Conservation (phyloP, 176 grass and related monocot genomes). For the Oropetium thomaeum region DNA sequence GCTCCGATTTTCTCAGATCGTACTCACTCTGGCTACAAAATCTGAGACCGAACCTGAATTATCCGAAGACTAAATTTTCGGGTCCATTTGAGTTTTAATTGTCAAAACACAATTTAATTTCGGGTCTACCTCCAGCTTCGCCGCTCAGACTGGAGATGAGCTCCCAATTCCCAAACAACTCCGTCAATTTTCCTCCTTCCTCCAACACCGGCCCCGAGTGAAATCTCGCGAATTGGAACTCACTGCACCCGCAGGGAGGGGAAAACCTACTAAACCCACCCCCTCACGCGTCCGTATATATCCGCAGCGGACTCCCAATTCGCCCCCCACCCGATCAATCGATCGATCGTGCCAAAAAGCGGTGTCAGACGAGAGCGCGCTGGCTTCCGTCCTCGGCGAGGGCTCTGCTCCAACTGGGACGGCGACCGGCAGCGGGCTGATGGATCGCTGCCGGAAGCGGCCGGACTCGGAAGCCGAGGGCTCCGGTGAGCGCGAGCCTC, state of each 20-base stretch:
- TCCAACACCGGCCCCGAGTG: slow-evolving; percentile 8
- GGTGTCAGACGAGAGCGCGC: slow-evolving; percentile 2
- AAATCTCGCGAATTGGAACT: slow-evolving; percentile 22
- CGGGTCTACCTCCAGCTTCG: too few species aligned
- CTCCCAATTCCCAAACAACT: slow-evolving; percentile 4
- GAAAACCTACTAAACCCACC: neutral
- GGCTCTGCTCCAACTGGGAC: neutral
- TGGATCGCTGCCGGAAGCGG: slow-evolving; percentile 97
- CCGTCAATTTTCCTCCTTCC: slow-evolving; percentile 11
- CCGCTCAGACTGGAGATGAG: too few species aligned
- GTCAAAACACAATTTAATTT: too few species aligned
- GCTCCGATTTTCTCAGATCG: too few species aligned
- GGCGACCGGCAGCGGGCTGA: slow-evolving; percentile 20
- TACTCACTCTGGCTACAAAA: too few species aligned
- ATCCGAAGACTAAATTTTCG: too few species aligned
- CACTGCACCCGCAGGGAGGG: slow-evolving; percentile 12
- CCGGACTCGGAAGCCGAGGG: slow-evolving; percentile 53
- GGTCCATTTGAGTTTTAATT: too few species aligned
- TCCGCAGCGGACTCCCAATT: slow-evolving; percentile 20
- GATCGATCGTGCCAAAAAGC: slow-evolving; percentile 24
- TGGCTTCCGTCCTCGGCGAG: slow-evolving; percentile 24
- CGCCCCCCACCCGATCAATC: neutral
- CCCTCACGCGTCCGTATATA: slow-evolving; percentile 27
- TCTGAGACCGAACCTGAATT: too few species aligned
- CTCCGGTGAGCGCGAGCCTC: slow-evolving; percentile 44